Evolutionary conservation across 2,329 filamentous ascomycete species (phyloP).

Genomic region (Colletotrichum higginsianum): DNA sequence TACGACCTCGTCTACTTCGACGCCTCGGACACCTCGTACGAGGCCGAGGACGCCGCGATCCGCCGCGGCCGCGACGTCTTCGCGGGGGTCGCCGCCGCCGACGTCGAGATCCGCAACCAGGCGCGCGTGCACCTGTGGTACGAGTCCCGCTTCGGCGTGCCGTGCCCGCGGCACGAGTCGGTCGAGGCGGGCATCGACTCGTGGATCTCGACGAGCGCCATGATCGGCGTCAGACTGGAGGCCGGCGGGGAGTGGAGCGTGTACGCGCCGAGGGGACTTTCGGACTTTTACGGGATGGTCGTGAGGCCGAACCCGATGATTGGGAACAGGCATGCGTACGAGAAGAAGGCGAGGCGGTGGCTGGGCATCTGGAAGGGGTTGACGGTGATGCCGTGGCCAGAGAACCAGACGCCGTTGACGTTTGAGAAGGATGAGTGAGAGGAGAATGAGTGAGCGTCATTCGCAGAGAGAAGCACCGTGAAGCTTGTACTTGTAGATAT

Average conservation of each 20-base stretch:
- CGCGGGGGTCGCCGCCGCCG: conserved; percentile 47
- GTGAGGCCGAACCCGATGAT: conserved; percentile 52
- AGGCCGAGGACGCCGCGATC: conserved; percentile 54
- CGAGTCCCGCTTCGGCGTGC: conserved; percentile 49
- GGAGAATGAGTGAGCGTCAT: background rate
- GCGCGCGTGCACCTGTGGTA: conserved; percentile 58
- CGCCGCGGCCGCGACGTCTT: conserved; percentile 50
- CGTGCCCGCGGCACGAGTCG: conserved; percentile 50
- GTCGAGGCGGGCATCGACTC: conserved; percentile 52
- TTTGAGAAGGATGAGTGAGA: background rate
- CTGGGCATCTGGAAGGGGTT: conserved; percentile 49
- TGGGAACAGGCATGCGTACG: conserved; percentile 48
- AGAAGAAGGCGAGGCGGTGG: conserved; percentile 52
- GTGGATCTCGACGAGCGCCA: conserved; percentile 54
- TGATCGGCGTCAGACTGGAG: conserved; percentile 50
- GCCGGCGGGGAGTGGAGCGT: conserved; percentile 50
- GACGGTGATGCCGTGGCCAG: conserved; percentile 48
- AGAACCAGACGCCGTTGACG: conserved; percentile 11
- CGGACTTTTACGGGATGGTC: conserved; percentile 53
- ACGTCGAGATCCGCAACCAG: conserved; percentile 57
- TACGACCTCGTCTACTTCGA: conserved; percentile 57
- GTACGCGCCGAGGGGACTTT: conserved; percentile 54
- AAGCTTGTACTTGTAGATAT: too few relatives aligned
- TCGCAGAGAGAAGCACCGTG: background rate
- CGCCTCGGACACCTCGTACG: conserved; percentile 52